A percentile compares a stretch with the other conserved stretches of the same genome.
These are phyloP conservation scores for Rehmannia glutinosa DNA, from an alignment of 257 asterid species.

Conservation along the genomic window DNA sequence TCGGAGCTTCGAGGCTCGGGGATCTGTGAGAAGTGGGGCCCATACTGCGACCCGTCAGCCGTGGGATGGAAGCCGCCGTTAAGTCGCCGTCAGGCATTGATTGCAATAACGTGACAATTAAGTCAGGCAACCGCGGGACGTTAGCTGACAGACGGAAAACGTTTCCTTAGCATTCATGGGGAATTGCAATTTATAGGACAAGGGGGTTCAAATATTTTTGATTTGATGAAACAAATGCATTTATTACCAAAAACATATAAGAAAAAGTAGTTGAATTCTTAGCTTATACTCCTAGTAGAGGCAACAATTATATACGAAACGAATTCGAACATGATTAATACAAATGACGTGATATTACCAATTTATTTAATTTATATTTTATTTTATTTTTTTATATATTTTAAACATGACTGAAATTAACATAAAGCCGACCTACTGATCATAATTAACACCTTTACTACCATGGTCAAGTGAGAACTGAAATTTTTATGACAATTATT, in stretches of 20 bases:
- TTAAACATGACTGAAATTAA: too few relatives aligned
- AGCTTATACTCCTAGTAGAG: too few relatives aligned
- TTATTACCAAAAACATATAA: not conserved
- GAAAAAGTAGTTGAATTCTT: too few relatives aligned
- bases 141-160: conserved; percentile 34
- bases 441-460: too few relatives aligned
- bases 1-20: conserved; percentile 22
- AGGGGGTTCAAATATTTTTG: not conserved
- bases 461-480: too few relatives aligned
- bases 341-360: too few relatives aligned
- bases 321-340: too few relatives aligned
- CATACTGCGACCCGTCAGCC: conserved; percentile 11
- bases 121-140: conserved; percentile 34
- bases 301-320: too few relatives aligned
- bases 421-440: too few relatives aligned
- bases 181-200: conserved; percentile 4
- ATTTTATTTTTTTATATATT: too few relatives aligned
- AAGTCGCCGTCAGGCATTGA: conserved; percentile 35
- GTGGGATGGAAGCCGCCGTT: conserved; percentile 31
- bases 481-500: too few relatives aligned
- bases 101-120: conserved; percentile 27
- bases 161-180: conserved; percentile 7
- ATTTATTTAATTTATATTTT: too few relatives aligned
- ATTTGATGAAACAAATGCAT: not conserved
- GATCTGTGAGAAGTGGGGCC: conserved; percentile 25